phyloP scores from a whole-genome alignment of 2,329 filamentous ascomycete species.

The Microdochium paspali region DNA sequence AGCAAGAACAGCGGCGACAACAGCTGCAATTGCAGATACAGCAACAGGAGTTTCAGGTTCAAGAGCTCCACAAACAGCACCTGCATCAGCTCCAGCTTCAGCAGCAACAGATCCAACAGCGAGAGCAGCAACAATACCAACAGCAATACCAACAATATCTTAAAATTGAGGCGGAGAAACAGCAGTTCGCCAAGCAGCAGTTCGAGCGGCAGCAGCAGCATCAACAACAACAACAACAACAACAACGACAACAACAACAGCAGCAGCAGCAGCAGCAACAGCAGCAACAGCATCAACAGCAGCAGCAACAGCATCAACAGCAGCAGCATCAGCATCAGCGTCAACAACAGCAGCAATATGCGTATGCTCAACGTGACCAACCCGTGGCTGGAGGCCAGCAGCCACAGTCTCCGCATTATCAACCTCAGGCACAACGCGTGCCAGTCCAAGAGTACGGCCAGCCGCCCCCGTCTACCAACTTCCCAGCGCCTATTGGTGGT shows the following conservation, averaged over 20 bases:
- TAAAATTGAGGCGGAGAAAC: background rate
- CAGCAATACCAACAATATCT: constrained; percentile 3
- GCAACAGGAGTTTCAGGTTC: constrained; percentile 1
- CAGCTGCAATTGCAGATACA: constrained; percentile 7
- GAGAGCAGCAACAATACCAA: constrained; percentile 7
- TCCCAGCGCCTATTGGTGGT: background rate
- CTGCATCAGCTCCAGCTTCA: constrained; percentile 9
- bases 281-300: too few species aligned
- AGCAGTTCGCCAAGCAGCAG: constrained; percentile 3
- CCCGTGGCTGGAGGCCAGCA: background rate
- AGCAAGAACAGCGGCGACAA: constrained; percentile 15
- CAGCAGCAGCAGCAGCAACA: too few species aligned
- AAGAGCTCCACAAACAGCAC: background rate
- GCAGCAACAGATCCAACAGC: constrained; percentile 2
- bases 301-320: too few species aligned
- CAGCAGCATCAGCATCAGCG: too few species aligned
- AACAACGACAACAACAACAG: too few species aligned
- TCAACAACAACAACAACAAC: too few species aligned
- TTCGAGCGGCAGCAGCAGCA: too few species aligned
- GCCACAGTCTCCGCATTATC: constrained; percentile 2
- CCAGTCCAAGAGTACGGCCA: background rate
- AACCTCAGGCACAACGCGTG: constrained; percentile 1
- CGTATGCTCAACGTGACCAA: background rate
- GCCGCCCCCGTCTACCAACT: background rate
- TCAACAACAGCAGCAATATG: background rate